Conservation (phyloP, 192 early-diverging fungal species). For the Umbelopsis sp. region DNA sequence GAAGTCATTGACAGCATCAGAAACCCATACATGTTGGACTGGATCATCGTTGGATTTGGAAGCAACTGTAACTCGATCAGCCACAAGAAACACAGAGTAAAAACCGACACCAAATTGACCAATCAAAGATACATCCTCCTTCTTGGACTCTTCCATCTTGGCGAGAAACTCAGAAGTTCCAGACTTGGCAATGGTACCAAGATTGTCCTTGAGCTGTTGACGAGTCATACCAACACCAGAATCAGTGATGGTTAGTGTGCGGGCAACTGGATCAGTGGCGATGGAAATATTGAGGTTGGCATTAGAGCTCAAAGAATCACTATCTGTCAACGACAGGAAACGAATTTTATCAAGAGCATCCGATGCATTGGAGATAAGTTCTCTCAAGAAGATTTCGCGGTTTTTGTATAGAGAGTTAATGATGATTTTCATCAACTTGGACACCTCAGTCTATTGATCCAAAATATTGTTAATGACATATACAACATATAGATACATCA, state of each 20-base stretch:
- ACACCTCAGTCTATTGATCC: conserved; percentile 77
- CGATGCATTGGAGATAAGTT: conserved; percentile 94
- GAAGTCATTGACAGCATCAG: conserved; percentile 88
- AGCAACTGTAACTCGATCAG: conserved; percentile 91
- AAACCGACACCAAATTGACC: conserved; percentile 99
- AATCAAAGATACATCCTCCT: conserved; percentile 78
- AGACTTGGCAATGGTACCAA: conserved; percentile 98
- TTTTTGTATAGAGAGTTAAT: conserved; percentile 97
- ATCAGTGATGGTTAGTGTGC: conserved; percentile 84
- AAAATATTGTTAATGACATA: too few relatives aligned
- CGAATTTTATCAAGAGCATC: conserved; percentile 96
- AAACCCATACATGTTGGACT: conserved; percentile 94
- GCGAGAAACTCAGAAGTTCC: conserved; percentile 91
- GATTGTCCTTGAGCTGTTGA: conserved; percentile 83
- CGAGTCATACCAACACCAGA: conserved; percentile 97
- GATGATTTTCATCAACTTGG: conserved; percentile 89
- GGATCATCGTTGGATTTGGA: conserved; percentile 83
- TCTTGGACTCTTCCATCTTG: conserved; percentile 76
- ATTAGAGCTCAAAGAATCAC: conserved; percentile 57
- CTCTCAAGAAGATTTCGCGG: conserved; percentile 94
- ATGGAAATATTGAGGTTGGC: conserved; percentile 84
- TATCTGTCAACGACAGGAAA: conserved; percentile 76
- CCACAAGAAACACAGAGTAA: conserved; percentile 96
- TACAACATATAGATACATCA: neutral
- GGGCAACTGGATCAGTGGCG: conserved; percentile 67